Evolutionary conservation across 768 basidiomycete genomes (phyloP).

Genomic region (Xanthoconium purpureum): DNA sequence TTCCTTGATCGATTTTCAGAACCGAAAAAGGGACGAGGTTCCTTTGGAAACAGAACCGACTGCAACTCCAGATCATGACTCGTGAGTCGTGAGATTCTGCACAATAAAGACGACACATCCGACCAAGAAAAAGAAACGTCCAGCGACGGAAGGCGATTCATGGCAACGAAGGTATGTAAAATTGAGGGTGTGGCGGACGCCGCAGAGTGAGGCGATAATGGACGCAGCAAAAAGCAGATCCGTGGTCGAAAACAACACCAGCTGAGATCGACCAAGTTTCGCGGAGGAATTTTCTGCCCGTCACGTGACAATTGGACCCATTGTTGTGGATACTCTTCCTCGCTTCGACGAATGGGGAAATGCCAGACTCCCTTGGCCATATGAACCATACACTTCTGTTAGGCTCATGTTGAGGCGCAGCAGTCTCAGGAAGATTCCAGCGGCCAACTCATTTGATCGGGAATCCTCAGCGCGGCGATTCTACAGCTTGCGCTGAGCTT

Average conservation of each 20-base stretch:
- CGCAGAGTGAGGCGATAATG: slow-evolving; percentile 17
- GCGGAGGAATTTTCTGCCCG: not conserved
- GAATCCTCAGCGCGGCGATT: slow-evolving; percentile 17
- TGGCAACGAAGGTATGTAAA: slow-evolving; percentile 21
- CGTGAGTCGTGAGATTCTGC: slow-evolving; percentile 17
- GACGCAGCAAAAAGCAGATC: slow-evolving; percentile 14
- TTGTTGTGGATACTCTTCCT: no score
- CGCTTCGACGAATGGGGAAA: not conserved
- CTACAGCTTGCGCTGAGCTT: slow-evolving; percentile 12
- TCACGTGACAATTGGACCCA: slow-evolving; percentile 1
- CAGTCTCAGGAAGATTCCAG: not conserved
- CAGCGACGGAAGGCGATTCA: slow-evolving; percentile 16
- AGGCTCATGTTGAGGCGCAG: not conserved
- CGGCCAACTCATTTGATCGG: slow-evolving; percentile 16
- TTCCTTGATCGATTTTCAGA: slow-evolving; percentile 31
- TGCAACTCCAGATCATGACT: slow-evolving; percentile 27
- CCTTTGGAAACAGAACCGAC: slow-evolving; percentile 24
- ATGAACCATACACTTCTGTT: not conserved
- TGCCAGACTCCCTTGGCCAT: not conserved
- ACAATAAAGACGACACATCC: slow-evolving; percentile 20
- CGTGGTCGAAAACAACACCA: slow-evolving; percentile 4
- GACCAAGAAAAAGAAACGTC: slow-evolving; percentile 25
- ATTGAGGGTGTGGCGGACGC: slow-evolving; percentile 23
- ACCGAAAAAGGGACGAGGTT: slow-evolving; percentile 9
- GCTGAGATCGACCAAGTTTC: slow-evolving; percentile 5